Evolutionary conservation across 345 rosid species (phyloP).

Genomic region (Turnera subulata): DNA sequence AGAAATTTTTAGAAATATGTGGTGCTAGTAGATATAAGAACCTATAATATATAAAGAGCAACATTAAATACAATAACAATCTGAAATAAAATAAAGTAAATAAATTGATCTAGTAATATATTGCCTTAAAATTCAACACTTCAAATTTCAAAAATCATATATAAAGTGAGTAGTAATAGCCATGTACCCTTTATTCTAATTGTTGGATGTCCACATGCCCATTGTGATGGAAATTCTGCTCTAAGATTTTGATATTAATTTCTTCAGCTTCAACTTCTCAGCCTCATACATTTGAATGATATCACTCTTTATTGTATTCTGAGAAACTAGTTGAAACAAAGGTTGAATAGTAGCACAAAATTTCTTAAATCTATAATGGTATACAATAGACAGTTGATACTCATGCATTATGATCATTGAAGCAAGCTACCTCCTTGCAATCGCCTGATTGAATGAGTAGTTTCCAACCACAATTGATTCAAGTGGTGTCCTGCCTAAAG

Average conservation of each 20-base stretch:
- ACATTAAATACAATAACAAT: too few species aligned
- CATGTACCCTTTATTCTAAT: conserved; percentile 7
- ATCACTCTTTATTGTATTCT: not conserved
- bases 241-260: not conserved
- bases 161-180: conserved; percentile 1
- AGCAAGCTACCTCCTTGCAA: not conserved
- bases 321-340: not conserved
- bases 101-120: not conserved
- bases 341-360: conserved; percentile 1
- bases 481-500: too few species aligned
- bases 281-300: conserved; percentile 5
- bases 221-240: conserved; percentile 1
- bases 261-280: not conserved
- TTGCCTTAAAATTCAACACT: not conserved
- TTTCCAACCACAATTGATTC: too few species aligned
- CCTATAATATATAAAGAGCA: not conserved
- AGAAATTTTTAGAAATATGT: not conserved
- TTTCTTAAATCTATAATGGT: not conserved
- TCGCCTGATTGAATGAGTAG: not conserved
- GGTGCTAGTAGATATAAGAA: not conserved
- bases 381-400: conserved; percentile 3
- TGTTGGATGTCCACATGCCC: conserved; percentile 3
- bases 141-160: not conserved
- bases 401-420: conserved; percentile 3
- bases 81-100: too few species aligned